Evolutionary conservation across 352 stramenopile species (phyloP).

Genomic region (Phytopythium ostracodes): DNA sequence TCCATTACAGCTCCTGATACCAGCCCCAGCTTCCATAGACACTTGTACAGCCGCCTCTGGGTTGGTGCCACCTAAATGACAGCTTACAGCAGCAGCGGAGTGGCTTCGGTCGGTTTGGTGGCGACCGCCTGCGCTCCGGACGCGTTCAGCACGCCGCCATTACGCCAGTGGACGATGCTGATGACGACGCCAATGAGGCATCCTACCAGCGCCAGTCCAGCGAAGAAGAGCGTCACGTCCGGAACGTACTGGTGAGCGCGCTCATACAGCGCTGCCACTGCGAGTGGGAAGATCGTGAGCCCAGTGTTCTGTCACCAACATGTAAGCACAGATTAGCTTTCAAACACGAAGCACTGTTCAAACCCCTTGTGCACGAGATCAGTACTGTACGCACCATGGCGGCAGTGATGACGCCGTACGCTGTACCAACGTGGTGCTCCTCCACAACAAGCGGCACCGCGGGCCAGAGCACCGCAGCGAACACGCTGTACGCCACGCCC

Average conservation of each 20-base stretch:
- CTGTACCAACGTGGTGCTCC: conserved; percentile 85
- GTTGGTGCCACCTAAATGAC: too few relatives aligned
- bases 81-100: conserved; percentile 4
- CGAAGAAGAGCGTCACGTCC: conserved; percentile 57
- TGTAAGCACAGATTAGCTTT: background rate
- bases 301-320: conserved; percentile 42
- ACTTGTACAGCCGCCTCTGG: background rate
- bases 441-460: conserved; percentile 90
- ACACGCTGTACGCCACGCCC: conserved; percentile 91
- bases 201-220: conserved; percentile 27
- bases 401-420: conserved; percentile 92
- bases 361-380: background rate
- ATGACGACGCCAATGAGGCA: conserved; percentile 33
- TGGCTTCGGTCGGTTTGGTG: conserved; percentile 2
- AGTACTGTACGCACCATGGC: conserved; percentile 72
- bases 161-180: conserved; percentile 27
- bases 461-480: conserved; percentile 91
- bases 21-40: background rate
- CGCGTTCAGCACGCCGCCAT: conserved; percentile 5
- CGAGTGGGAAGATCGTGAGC: conserved; percentile 57
- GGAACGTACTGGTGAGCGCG: conserved; percentile 34
- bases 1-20: too few relatives aligned
- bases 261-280: conserved; percentile 45
- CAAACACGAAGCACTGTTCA: too few relatives aligned
- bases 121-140: background rate